These are phyloP conservation scores for Torulaspora globosa DNA, from an alignment of 1,139 yeast species.

Conservation along the genomic window DNA sequence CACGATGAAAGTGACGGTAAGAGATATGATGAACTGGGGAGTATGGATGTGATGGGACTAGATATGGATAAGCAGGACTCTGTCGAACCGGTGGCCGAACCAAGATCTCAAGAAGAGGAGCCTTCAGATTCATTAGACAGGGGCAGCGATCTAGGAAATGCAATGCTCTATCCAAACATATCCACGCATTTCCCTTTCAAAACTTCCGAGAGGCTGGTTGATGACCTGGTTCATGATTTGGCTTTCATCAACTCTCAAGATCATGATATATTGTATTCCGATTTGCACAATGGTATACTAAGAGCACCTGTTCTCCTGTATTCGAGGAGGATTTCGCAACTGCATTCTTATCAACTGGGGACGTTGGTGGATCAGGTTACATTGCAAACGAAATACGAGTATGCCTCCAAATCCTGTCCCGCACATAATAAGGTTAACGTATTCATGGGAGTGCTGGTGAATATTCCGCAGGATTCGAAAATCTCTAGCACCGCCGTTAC, in stretches of 20 bases:
- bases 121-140: slow-evolving; percentile 17
- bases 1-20: slow-evolving; percentile 3
- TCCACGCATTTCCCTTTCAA: slow-evolving; percentile 42
- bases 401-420: slow-evolving; percentile 31
- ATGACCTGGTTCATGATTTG: slow-evolving; percentile 48
- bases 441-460: slow-evolving; percentile 29
- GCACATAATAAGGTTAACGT: slow-evolving; percentile 30
- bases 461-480: slow-evolving; percentile 13
- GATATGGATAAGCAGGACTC: not conserved
- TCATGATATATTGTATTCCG: slow-evolving; percentile 15
- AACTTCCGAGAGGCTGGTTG: slow-evolving; percentile 61
- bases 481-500: slow-evolving; percentile 21
- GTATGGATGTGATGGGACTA: not conserved
- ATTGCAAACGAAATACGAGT: slow-evolving; percentile 30
- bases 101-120: not conserved
- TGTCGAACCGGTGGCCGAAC: slow-evolving; percentile 3
- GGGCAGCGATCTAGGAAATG: slow-evolving; percentile 20
- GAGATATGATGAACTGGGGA: not conserved
- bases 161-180: slow-evolving; percentile 35
- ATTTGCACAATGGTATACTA: slow-evolving; percentile 30
- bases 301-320: slow-evolving; percentile 32
- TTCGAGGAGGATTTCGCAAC: slow-evolving; percentile 26
- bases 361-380: slow-evolving; percentile 32
- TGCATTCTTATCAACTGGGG: slow-evolving; percentile 28
- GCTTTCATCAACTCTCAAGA: slow-evolving; percentile 20